phyloP scores from a whole-genome alignment of 2,329 filamentous ascomycete species.

The Apiospora pterosperma region DNA sequence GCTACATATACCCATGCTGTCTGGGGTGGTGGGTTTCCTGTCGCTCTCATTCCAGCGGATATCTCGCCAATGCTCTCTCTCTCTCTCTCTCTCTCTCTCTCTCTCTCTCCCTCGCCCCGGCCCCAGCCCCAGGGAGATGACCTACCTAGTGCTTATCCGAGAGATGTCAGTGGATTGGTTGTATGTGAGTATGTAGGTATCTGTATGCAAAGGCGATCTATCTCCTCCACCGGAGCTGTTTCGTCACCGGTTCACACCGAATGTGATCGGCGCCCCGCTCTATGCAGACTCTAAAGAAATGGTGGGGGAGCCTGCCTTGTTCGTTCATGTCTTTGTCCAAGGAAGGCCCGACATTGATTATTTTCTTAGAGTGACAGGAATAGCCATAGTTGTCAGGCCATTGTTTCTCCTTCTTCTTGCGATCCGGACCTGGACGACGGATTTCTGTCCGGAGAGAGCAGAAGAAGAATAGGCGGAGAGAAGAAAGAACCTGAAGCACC shows the following conservation, averaged over 20 bases:
- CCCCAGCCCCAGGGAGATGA: too few relatives aligned
- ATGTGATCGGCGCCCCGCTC: neutral
- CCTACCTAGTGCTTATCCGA: too few relatives aligned
- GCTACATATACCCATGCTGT: neutral
- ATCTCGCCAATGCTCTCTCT: neutral
- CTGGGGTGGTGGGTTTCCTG: neutral
- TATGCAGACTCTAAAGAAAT: neutral
- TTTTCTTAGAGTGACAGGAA: neutral
- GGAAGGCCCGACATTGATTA: neutral
- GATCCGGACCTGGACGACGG: too few relatives aligned
- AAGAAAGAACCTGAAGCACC: too few relatives aligned
- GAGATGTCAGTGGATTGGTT: too few relatives aligned
- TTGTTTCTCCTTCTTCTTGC: too few relatives aligned
- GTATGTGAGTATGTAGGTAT: neutral
- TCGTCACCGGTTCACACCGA: constrained; percentile 3
- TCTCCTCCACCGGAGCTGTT: constrained; percentile 1
- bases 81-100: neutral
- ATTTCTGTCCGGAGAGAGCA: too few relatives aligned
- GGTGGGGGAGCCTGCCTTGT: neutral
- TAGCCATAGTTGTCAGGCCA: too few relatives aligned
- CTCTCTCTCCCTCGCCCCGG: neutral
- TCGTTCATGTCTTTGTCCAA: neutral
- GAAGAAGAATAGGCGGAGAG: too few relatives aligned
- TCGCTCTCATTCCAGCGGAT: neutral
- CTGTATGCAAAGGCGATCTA: neutral